Evolutionary conservation across 148 eudicot genomes (phyloP), one percentile per base, ranked within the genome.

Genomic region (Chenopodium quinoa): DNA sequence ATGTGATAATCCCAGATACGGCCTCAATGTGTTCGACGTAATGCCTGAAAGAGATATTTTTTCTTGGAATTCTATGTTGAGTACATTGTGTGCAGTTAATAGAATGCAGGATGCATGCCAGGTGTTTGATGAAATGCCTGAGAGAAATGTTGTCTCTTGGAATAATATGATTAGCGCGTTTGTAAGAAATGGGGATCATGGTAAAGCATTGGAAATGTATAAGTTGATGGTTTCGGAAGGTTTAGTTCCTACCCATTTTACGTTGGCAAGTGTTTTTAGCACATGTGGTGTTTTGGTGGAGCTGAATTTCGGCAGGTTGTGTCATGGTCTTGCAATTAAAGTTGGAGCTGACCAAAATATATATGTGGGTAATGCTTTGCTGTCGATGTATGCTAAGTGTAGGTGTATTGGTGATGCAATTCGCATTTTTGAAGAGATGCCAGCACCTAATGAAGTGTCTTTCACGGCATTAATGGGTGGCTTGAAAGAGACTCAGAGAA

Each of bases 391-490:
- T 88, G 91, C 90, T 31, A 92, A 90, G 88, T 87, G 92, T 79
- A 81, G 82, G 76, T 62, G 84, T 79, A 73, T 88, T 19, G 82
- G 66, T 27, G 89, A 92, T 75, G 93, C 93, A 4, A 75, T 89
- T 78, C 64, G 44, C 80, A 90, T 82, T 52, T 92, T 94, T 86
- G 78, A 71, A 71, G 91, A 89, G 58, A 87, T 92, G 85, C 74
- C 79, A 8, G 91, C 87, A 79, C 90, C 88, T 70, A 94, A 92
- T 77, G 95, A 91, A 88, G 92, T 94, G 79, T 91, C 97, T 60
- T 94, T 92, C 81, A 94, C 98, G 4, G 91, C 93, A 29, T 87
- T 92, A 82, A 90, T 92, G 90, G 86, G 92, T 76, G 91, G 80
- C 17, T 84, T 92, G 80, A 88, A 84, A 19, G 90, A 88, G 66